Evolutionary conservation across 2,329 filamentous ascomycete species (phyloP).

Genomic region (Fusarium odoratissimum): DNA sequence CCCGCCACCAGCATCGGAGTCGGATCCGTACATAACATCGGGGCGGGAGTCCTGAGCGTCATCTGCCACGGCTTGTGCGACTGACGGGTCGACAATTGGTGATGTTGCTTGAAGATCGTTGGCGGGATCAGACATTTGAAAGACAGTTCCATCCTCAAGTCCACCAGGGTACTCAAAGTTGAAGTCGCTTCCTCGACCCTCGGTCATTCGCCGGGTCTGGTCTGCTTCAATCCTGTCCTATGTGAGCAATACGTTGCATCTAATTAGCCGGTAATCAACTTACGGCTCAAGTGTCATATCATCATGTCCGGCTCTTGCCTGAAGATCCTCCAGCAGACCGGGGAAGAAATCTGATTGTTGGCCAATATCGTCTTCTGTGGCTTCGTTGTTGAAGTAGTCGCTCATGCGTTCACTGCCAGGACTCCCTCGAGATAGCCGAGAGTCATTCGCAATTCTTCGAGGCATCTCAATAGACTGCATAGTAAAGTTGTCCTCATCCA

Average conservation of each 20-base stretch:
- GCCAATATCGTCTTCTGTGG: constrained; percentile 54
- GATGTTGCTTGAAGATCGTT: constrained; percentile 46
- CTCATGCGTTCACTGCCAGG: constrained; percentile 66
- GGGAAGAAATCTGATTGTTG: constrained; percentile 66
- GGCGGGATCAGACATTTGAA: constrained; percentile 56
- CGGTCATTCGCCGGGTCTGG: constrained; percentile 52
- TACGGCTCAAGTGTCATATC: constrained; percentile 60
- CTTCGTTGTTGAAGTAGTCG: constrained; percentile 59
- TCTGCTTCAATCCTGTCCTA: constrained; percentile 54
- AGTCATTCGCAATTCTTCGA: constrained; percentile 59
- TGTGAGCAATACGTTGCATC: constrained; percentile 8
- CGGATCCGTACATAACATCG: constrained; percentile 29
- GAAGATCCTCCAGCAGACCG: constrained; percentile 57
- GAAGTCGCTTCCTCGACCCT: constrained; percentile 63
- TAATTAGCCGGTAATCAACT: neutral
- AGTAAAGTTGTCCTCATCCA: constrained; percentile 71
- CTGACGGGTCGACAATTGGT: constrained; percentile 36
- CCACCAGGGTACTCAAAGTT: constrained; percentile 61
- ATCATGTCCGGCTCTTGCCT: constrained; percentile 52
- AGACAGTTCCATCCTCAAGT: constrained; percentile 63
- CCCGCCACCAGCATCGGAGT: constrained; percentile 35
- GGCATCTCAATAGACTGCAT: constrained; percentile 70
- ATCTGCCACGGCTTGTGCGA: constrained; percentile 35
- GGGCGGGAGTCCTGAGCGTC: constrained; percentile 24
- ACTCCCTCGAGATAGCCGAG: constrained; percentile 63